phyloP scores from a whole-genome alignment of 441 rosid genomes.

The Pelargonium exstipulatum region DNA sequence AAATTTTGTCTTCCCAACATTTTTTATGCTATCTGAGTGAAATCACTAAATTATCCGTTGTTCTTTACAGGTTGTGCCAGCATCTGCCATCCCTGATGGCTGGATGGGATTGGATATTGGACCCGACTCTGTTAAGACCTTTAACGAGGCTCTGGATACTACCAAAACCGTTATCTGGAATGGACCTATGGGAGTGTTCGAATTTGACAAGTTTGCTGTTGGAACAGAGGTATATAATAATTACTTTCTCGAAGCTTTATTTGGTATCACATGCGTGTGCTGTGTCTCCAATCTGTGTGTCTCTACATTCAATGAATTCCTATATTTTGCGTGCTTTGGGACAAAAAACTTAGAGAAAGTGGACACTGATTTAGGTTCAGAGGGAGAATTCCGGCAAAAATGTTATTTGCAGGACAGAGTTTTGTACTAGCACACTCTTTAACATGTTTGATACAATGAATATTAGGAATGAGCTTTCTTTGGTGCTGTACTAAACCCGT shows the following conservation, averaged over 20 bases:
- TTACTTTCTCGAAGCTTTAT: neutral
- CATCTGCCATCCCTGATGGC: constrained; percentile 74
- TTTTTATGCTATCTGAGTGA: neutral
- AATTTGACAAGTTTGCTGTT: constrained; percentile 72
- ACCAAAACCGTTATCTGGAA: constrained; percentile 90
- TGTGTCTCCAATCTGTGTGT: too few species aligned
- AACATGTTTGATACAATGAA: too few species aligned
- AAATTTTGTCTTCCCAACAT: neutral
- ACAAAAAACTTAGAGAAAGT: too few species aligned
- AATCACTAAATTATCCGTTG: neutral
- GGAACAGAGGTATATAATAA: constrained; percentile 65
- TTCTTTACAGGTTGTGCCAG: constrained; percentile 61
- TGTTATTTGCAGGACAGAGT: too few species aligned
- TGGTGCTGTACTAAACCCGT: too few species aligned
- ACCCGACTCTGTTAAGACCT: constrained; percentile 75
- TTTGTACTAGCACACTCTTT: too few species aligned
- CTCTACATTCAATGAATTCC: too few species aligned
- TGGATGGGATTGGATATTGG: constrained; percentile 98
- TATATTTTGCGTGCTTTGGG: too few species aligned
- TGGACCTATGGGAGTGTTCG: constrained; percentile 98
- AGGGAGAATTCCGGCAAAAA: too few species aligned
- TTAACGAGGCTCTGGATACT: constrained; percentile 56
- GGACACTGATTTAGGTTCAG: too few species aligned
- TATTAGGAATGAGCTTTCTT: too few species aligned
- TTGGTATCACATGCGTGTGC: too few species aligned